phyloP scores from a whole-genome alignment of 2,329 filamentous ascomycete species.

The Paecilomyces sp. region DNA sequence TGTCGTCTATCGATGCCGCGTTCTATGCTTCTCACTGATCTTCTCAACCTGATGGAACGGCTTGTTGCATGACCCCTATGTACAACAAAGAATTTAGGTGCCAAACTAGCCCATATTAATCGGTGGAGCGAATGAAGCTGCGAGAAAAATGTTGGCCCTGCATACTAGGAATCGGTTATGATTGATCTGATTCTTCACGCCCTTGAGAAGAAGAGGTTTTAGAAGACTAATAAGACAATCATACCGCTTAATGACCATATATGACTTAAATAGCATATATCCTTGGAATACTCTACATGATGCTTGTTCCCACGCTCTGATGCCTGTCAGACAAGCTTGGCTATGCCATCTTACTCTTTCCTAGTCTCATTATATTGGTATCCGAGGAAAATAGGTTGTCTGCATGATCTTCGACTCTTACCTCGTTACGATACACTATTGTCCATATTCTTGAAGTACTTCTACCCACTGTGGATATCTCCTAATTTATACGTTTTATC shows the following conservation, averaged over 20 bases:
- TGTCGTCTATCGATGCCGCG: conserved; percentile 12
- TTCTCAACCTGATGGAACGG: conserved; percentile 22
- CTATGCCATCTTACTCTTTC: not conserved
- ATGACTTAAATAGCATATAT: conserved; percentile 25
- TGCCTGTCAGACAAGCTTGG: not conserved
- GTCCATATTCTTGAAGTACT: not conserved
- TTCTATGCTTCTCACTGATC: conserved; percentile 8
- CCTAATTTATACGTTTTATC: not conserved
- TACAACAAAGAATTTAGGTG: conserved; percentile 18
- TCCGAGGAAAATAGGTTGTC: not conserved
- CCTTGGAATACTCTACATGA: conserved; percentile 13
- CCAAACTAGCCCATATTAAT: conserved; percentile 10
- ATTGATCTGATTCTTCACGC: conserved; percentile 1
- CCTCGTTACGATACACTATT: not conserved
- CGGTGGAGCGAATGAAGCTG: not conserved
- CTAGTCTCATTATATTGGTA: not conserved
- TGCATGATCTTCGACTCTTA: not conserved
- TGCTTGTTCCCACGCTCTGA: not conserved
- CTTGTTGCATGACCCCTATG: conserved; percentile 23
- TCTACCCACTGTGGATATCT: not conserved
- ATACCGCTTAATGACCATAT: conserved; percentile 15
- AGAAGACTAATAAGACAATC: conserved; percentile 12
- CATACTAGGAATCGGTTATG: not conserved
- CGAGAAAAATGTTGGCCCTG: not conserved
- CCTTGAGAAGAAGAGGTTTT: not conserved